Percentiles rank a stretch among this genome's conserved stretches.
Conservation (phyloP, 2,329 filamentous ascomycete genomes). For the Penicillium sp. region DNA sequence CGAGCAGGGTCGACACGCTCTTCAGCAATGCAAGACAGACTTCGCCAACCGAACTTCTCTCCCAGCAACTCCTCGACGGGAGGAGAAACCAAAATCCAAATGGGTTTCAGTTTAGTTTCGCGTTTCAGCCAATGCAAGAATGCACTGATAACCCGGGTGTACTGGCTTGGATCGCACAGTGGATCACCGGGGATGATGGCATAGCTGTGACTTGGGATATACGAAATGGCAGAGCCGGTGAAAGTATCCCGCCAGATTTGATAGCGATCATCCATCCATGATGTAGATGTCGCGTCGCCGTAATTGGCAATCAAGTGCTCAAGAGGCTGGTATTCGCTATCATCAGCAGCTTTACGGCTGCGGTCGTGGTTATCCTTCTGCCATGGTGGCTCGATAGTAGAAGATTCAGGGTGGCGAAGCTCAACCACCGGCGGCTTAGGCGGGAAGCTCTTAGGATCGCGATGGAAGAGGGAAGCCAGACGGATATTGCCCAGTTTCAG, state of each 20-base stretch:
- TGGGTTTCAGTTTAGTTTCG: conserved; percentile 67
- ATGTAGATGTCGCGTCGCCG: conserved; percentile 88
- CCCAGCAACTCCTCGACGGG: conserved; percentile 76
- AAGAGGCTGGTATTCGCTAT: conserved; percentile 63
- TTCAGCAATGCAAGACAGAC: conserved; percentile 81
- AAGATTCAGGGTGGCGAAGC: conserved; percentile 82
- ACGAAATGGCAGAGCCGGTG: conserved; percentile 81
- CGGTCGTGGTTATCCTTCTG: conserved; percentile 30
- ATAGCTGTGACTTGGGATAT: conserved; percentile 71
- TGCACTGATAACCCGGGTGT: conserved; percentile 64
- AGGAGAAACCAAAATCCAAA: conserved; percentile 86
- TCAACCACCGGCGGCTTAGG: conserved; percentile 57
- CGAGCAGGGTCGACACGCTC: conserved; percentile 75
- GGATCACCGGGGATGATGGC: conserved; percentile 85
- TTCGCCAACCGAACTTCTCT: conserved; percentile 78
- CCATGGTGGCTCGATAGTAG: conserved; percentile 70
- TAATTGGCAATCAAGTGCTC: conserved; percentile 93
- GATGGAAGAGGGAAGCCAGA: conserved; percentile 79
- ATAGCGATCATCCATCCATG: conserved; percentile 86
- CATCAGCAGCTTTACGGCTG: conserved; percentile 38
- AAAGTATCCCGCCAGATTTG: conserved; percentile 76
- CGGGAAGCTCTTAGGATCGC: conserved; percentile 83
- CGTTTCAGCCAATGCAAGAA: conserved; percentile 74
- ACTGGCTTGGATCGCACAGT: conserved; percentile 75
- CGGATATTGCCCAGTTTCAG: conserved; percentile 85